A percentile compares a stretch with the other conserved stretches of the same genome.
Evolutionary conservation across 495 filamentous ascomycete genomes (phyloP).

Genomic region (Daldinia vernicosa): DNA sequence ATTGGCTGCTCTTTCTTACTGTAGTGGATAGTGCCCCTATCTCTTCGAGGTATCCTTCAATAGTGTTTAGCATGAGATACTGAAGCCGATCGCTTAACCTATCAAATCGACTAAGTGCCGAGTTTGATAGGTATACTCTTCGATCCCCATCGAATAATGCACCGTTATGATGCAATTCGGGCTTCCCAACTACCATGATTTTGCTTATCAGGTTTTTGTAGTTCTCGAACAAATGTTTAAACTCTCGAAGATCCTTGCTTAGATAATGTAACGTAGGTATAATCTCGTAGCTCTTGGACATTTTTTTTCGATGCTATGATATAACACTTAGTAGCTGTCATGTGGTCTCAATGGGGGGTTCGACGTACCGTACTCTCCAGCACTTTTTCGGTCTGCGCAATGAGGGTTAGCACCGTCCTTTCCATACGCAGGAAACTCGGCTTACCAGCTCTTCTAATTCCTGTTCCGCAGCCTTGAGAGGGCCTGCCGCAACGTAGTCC

Average conservation of each 20-base stretch:
- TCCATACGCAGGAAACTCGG: constrained; percentile 46
- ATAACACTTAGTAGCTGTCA: constrained; percentile 12
- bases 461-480: constrained; percentile 73
- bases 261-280: constrained; percentile 60
- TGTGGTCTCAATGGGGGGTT: not conserved
- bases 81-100: constrained; percentile 78
- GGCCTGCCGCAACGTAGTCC: constrained; percentile 62
- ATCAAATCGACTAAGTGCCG: constrained; percentile 77
- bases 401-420: constrained; percentile 14
- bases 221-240: constrained; percentile 80
- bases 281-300: constrained; percentile 48
- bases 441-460: constrained; percentile 77
- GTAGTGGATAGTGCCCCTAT: constrained; percentile 80
- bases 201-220: constrained; percentile 82
- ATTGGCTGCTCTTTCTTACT: constrained; percentile 35
- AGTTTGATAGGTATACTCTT: constrained; percentile 69
- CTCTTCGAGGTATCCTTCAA: constrained; percentile 79
- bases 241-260: constrained; percentile 75
- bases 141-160: constrained; percentile 32
- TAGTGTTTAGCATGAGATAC: constrained; percentile 81
- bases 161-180: constrained; percentile 38
- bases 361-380: constrained; percentile 44
- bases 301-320: constrained; percentile 37
- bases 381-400: constrained; percentile 42
- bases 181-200: constrained; percentile 51